phyloP scores from a whole-genome alignment of 805 yeast species.

The Candida coquimbonensis region DNA sequence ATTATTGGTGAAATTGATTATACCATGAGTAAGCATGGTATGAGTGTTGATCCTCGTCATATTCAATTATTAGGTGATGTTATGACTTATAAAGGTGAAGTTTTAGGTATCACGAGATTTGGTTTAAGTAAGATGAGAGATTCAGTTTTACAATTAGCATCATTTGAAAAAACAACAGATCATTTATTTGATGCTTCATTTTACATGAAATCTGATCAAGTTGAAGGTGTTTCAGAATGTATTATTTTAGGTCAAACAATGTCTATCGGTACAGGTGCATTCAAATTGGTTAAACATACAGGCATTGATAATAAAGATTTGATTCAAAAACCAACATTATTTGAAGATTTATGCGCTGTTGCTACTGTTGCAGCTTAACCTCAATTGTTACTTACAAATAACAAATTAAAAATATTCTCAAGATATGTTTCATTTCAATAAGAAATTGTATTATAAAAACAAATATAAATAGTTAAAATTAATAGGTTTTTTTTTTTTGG shows the following conservation, averaged over 20 bases:
- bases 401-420: too few relatives aligned
- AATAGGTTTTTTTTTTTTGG: background rate
- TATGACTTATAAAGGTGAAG: constrained; percentile 98
- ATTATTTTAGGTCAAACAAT: constrained; percentile 96
- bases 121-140: constrained; percentile 99
- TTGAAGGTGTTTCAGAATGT: constrained; percentile 97
- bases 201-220: constrained; percentile 91
- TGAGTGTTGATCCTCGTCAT: constrained; percentile 99
- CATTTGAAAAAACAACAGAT: constrained; percentile 97
- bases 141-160: constrained; percentile 92
- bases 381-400: too few relatives aligned
- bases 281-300: constrained; percentile 68
- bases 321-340: constrained; percentile 37
- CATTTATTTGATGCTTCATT: constrained; percentile 97
- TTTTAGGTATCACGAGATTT: constrained; percentile 94
- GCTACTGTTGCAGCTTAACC: background rate
- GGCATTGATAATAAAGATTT: constrained; percentile 37
- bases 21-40: constrained; percentile 98
- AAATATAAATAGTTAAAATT: background rate
- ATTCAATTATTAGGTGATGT: constrained; percentile 96
- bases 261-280: constrained; percentile 96
- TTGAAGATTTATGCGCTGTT: constrained; percentile 33
- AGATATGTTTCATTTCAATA: too few relatives aligned
- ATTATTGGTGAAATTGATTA: constrained; percentile 92
- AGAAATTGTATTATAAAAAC: constrained; percentile 3